Base-by-base conservation (phyloP, 2,329 filamentous ascomycete genomes). In the Falciphora oryzae region DNA sequence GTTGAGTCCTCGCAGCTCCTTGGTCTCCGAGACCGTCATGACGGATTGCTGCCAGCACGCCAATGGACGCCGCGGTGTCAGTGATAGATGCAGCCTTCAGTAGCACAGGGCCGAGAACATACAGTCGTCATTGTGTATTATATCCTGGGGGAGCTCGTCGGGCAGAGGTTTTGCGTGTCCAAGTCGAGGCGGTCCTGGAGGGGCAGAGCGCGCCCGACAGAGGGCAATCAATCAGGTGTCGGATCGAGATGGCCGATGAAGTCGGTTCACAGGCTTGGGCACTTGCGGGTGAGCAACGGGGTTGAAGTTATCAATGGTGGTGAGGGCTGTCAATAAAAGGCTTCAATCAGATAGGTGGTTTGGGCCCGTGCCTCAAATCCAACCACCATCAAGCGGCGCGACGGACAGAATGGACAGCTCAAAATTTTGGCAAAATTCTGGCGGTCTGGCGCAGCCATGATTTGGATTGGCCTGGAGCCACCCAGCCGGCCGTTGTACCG, bases 1-100 rank as follows among this genome's bases (percentile, higher is more conserved):
- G 79, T 97, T 98, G 74, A 99, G 88, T 69, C 93, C 93, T 71
- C 93, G 90, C 75, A 98, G 89, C 85, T 98, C 94, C 80, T 95
- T 97, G 78, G 87, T 91, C 84, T 98, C 94, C 75, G 93, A 91
- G 77, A 98, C 88, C 72, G 95, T 98, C 74, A 87, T 79, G 67
- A 87, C 81, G 69, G 82, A 83, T 84, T 87, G 69, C 61, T 67
- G 65, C 29, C 62, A 64, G 65, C 65, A 63, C 44, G n/a, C 44
- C 44, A n/a, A 53, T 53, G 22, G 44, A 25, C 44, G 44, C 44
- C 18, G 18, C 3, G 18, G 44, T 53, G 22, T 53, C 22, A 53
- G 44, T 53, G 18, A 53, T 6, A 11, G 6, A 18, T 18, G 7
- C 16, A 44, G 38, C 16, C 38, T 18, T 18, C 6, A 8, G 61